Conservation (phyloP, 331 rosid genomes). For the Erythrophleum ivorense region DNA sequence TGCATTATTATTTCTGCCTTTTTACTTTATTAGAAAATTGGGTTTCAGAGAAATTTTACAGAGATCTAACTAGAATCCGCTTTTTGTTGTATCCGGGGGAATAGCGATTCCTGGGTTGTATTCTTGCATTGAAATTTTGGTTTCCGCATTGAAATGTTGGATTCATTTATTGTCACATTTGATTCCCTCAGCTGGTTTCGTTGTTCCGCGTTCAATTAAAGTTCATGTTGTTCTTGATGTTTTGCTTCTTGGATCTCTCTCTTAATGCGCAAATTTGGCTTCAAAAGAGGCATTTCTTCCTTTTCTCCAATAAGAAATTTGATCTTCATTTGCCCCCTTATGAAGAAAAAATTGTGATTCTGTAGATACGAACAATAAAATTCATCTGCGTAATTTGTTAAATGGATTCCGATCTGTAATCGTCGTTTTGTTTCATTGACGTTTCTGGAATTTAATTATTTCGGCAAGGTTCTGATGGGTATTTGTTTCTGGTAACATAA, state of each 20-base stretch:
- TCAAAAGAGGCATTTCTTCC: slow-evolving; percentile 29
- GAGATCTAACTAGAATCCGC: slow-evolving; percentile 39
- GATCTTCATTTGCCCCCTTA: not conserved
- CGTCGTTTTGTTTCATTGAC: not conserved
- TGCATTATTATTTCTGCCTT: slow-evolving; percentile 37
- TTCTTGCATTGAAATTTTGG: slow-evolving; percentile 27
- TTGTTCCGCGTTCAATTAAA: slow-evolving; percentile 35
- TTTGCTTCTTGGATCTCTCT: slow-evolving; percentile 44
- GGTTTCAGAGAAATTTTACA: not conserved
- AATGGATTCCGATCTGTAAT: slow-evolving; percentile 52
- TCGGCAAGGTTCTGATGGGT: slow-evolving; percentile 24
- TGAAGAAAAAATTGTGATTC: slow-evolving; percentile 28
- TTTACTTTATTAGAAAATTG: slow-evolving; percentile 7
- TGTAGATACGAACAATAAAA: not conserved
- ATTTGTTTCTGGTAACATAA: slow-evolving; percentile 12
- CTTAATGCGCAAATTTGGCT: slow-evolving; percentile 5
- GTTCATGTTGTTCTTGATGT: slow-evolving; percentile 35
- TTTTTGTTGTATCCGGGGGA: slow-evolving; percentile 19
- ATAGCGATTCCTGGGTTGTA: slow-evolving; percentile 39
- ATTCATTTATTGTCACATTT: slow-evolving; percentile 45
- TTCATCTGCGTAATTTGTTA: slow-evolving; percentile 40
- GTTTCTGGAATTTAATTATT: slow-evolving; percentile 42
- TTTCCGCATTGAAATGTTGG: slow-evolving; percentile 35
- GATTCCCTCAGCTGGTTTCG: not conserved
- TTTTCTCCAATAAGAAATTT: slow-evolving; percentile 13